A percentile compares a stretch with the other conserved stretches of the same genome.
Evolutionary conservation across 768 basidiomycete species (phyloP).

Genomic region (Tricholoma terreum): DNA sequence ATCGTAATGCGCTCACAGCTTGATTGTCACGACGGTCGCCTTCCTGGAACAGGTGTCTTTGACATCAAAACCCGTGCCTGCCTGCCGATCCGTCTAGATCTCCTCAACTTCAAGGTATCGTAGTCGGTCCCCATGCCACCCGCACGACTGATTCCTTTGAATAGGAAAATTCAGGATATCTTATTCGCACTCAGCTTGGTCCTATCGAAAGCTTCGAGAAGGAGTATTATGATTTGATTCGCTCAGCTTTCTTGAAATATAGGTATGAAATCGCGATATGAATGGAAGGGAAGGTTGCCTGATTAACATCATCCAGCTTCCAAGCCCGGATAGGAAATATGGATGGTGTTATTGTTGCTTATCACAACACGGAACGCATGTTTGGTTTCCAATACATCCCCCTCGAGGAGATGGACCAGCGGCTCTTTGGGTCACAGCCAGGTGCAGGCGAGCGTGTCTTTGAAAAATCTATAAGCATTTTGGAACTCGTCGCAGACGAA

Average conservation of each 20-base stretch:
- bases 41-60: slow-evolving; percentile 91
- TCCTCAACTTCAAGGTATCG: slow-evolving; percentile 72
- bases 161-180: slow-evolving; percentile 78
- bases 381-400: slow-evolving; percentile 96
- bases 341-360: slow-evolving; percentile 90
- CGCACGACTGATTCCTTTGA: not conserved
- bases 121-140: not conserved
- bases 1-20: slow-evolving; percentile 95
- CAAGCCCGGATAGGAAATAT: slow-evolving; percentile 96
- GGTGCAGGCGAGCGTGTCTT: slow-evolving; percentile 75
- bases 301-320: slow-evolving; percentile 48
- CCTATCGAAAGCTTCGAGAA: slow-evolving; percentile 78
- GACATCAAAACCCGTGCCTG: slow-evolving; percentile 96
- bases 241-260: slow-evolving; percentile 94
- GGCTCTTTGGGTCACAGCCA: slow-evolving; percentile 58
- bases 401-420: slow-evolving; percentile 81
- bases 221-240: slow-evolving; percentile 93
- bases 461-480: slow-evolving; percentile 61
- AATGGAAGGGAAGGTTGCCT: not conserved
- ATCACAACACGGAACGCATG: slow-evolving; percentile 81
- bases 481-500: slow-evolving; percentile 66
- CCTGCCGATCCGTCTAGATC: slow-evolving; percentile 78
- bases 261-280: slow-evolving; percentile 41
- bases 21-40: slow-evolving; percentile 74
- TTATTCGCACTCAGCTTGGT: slow-evolving; percentile 64